Base-by-base conservation (phyloP, 331 rosid species). In the Quercus tomentella region DNA sequence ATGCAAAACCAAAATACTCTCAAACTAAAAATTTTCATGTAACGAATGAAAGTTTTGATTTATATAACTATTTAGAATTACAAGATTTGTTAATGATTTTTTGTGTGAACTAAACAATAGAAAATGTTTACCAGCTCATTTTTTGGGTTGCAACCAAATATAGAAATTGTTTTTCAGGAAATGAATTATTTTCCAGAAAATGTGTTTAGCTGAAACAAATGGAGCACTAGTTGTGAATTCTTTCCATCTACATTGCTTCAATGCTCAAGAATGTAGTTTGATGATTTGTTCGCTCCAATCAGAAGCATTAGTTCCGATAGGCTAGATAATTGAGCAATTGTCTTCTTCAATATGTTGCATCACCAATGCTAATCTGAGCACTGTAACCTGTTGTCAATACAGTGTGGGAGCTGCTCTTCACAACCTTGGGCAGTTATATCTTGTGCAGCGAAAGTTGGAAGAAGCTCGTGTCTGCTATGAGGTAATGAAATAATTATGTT, bases 361-460 rank as follows among this genome's bases (percentile, higher is more conserved):
- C 52, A 20, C 60, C 41, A 72, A 57, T 7, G 30, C 75, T 79
- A 68, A 72, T 56, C 33, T 75, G 56, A 55, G 71, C 56, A 15
- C 37, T 72, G 57, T 76, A 57, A 85, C 72, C 76, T 79, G 57
- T 86, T 82, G 51, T 83, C 75, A 28, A 51, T 87, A 41, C 88
- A 94, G 98, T 63, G 92, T 95, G 81, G 96, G 87, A 58, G 84
- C 88, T 80, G 96, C 98, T 73, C 78, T 81, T 82, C 98, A 93
- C 88, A 94, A 94, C 88, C 90, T 94, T 70, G 98, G 96, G 26
- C 97, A 91, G 83, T 92, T 90, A 83, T 94, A 86, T 87, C 85
- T 92, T 30, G 89, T 78, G 35, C 97, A 82, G 82, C 74, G 85
- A 81, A 86, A 88, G 87, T 76, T 92, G 82, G 90, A 91, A 83